phyloP scores from a whole-genome alignment of 2,329 filamentous ascomycete species.

The Daldinia sp. region DNA sequence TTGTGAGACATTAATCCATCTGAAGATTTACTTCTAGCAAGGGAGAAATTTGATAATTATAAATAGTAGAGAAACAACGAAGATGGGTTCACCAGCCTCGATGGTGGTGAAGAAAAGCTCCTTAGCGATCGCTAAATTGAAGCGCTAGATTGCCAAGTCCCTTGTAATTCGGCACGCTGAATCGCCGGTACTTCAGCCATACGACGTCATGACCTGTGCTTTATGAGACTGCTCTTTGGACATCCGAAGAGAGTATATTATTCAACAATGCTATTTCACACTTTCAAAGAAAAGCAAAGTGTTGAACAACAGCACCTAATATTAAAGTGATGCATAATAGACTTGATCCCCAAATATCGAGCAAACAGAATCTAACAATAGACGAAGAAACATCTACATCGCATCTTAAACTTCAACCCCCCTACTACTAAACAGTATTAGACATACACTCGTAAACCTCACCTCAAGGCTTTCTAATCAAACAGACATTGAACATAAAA shows the following conservation, averaged over 20 bases:
- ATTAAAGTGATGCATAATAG: not conserved
- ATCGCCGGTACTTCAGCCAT: slow-evolving; percentile 18
- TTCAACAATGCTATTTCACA: not conserved
- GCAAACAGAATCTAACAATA: not conserved
- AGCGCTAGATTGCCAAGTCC: not conserved
- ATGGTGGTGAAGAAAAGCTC: slow-evolving; percentile 10
- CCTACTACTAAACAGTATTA: not conserved
- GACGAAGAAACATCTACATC: not conserved
- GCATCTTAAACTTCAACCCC: not conserved
- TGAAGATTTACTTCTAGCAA: not conserved
- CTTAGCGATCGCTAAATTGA: not conserved
- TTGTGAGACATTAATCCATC: not conserved
- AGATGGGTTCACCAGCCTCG: slow-evolving; percentile 9
- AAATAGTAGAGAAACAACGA: not conserved
- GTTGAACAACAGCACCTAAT: not conserved
- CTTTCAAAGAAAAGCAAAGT: not conserved
- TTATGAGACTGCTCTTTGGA: not conserved
- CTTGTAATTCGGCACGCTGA: not conserved
- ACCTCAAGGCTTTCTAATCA: not conserved
- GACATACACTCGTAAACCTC: not conserved
- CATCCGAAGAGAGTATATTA: not conserved
- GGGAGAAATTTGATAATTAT: not conserved
- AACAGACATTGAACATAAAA: not conserved
- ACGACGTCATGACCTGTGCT: slow-evolving; percentile 21
- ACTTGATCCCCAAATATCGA: not conserved